These are phyloP conservation scores for Podila minutissima DNA, from an alignment of 192 early-diverging fungal genomes.

Conservation along the genomic window DNA sequence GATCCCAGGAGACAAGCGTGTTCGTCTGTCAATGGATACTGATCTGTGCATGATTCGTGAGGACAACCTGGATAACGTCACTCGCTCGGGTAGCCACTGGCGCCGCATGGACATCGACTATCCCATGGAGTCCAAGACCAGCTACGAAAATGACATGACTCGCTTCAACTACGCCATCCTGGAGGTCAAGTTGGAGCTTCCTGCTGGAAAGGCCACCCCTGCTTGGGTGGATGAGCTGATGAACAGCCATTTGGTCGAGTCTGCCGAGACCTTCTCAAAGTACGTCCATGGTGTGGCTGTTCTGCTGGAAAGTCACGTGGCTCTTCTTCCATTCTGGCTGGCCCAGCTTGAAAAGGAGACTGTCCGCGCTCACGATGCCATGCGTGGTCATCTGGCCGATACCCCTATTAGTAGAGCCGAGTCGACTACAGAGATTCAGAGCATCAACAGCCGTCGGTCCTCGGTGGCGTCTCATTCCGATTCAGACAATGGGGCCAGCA, in stretches of 20 bases:
- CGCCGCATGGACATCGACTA: constrained; percentile 82
- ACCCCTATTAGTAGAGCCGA: constrained; percentile 33
- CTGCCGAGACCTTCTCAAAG: constrained; percentile 88
- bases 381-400: constrained; percentile 44
- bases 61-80: constrained; percentile 78
- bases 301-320: constrained; percentile 68
- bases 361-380: constrained; percentile 28
- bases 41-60: constrained; percentile 97
- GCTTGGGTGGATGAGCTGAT: constrained; percentile 82
- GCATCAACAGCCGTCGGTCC: constrained; percentile 43
- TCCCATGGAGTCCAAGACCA: constrained; percentile 69
- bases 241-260: constrained; percentile 76
- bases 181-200: constrained; percentile 85
- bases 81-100: constrained; percentile 89
- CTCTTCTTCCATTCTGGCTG: constrained; percentile 74
- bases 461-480: constrained; percentile 37
- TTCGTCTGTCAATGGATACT: constrained; percentile 95
- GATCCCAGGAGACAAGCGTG: constrained; percentile 92
- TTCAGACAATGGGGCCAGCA: constrained; percentile 22
- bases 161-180: constrained; percentile 96
- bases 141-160: constrained; percentile 84
- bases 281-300: constrained; percentile 86
- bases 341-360: constrained; percentile 40
- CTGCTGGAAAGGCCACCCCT: constrained; percentile 73
- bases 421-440: constrained; percentile 41